Evolutionary conservation across 495 filamentous ascomycete genomes (phyloP), one percentile per base, ranked within the genome.

Genomic region (Talaromyces thailandensis): DNA sequence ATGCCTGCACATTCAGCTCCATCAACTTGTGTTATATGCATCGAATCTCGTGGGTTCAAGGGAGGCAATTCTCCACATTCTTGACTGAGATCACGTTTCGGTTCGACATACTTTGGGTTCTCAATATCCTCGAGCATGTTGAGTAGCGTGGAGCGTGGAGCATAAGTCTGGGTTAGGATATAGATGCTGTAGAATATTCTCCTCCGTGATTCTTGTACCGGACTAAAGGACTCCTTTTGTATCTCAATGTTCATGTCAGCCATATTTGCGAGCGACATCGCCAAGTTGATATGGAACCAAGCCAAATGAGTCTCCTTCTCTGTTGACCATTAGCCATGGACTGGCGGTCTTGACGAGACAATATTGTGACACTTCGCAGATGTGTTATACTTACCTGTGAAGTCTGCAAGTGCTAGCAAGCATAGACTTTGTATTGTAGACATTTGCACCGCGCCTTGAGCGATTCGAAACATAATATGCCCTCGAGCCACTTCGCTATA

Each of bases 121-220:
- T 61, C 59, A 9, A 61, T 61, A n/a, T 61, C 40, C 6, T 61
- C 59, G 3, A 61, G 59, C 59, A 61, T 61, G 18, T 61, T 61
- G 24, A 61, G 43, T 28, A 61, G 16, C 59, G 52, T 52, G 8
- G 14, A 29, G 1, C 59, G 59, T n/a, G 59, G 59, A 12, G 59
- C 59, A 31, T 61, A 61, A 51, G 43, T 45, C 43, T 61, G 37
- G 43, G 52, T 61, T 24, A 61, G 59, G 7, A 61, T 16, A 25
- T 51, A 48, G 4, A 61, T 48, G 25, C 59, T 61, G 28, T 61
- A 61, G 28, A 61, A 61, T 9, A 61, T 25, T 32, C 7, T 61
- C 37, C 59, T 52, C 45, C 43, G 37, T 61, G 59, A 45, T 32
- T 61, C 59, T 52, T 16, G 24, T 28, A n/a, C 6, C 12, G 28